Evolutionary conservation across 2,329 filamentous ascomycete genomes (phyloP), one percentile per base, ranked within the genome.

Genomic region (Dichotomopilus funicola): DNA sequence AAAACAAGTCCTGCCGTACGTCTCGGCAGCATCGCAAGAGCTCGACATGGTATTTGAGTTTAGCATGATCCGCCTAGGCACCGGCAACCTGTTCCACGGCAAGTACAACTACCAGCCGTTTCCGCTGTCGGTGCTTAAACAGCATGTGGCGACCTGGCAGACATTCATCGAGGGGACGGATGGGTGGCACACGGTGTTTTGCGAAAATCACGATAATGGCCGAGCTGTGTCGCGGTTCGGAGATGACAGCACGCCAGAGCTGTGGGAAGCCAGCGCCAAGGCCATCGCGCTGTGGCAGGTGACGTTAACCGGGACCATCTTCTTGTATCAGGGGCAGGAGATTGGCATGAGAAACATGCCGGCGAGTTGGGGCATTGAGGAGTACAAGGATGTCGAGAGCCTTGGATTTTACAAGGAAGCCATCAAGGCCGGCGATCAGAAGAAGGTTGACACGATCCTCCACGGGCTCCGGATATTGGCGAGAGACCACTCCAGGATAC

Each of bases 11-110:
- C 68, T 86, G 7, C 70, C 88, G 46, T 50, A 49, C 27, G 53
- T 55, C 11, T 49, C 53, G 12, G 53, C 41, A 3, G 41, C 47
- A 9, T 40, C 46, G 27, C 40, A 41, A 2, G 47, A 55, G 47
- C 41, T 55, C 19, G 78, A 83, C 64, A 88, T 88, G 85, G 80
- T 86, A 1, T 88, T 88, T 68, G 81, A 82, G 61, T 84, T 85
- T 57, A 1, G 69, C 48, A 80, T 82, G 60, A 76, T 84, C 11
- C 54, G 56, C 6, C 80, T 87, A 2, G 78, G 85, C 63, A 72
- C 84, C n/a, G 84, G 78, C 10, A 72, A 75, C 53, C 76, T 79
- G 55, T 67, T 72, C 64, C 70, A 50, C 31, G 47, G 47, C 41
- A 55, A 55, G 35, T 55, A 50, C 40, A 27, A 46, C 9, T 49